Base-by-base conservation (phyloP, 768 basidiomycete species). In the Russula earlei region DNA sequence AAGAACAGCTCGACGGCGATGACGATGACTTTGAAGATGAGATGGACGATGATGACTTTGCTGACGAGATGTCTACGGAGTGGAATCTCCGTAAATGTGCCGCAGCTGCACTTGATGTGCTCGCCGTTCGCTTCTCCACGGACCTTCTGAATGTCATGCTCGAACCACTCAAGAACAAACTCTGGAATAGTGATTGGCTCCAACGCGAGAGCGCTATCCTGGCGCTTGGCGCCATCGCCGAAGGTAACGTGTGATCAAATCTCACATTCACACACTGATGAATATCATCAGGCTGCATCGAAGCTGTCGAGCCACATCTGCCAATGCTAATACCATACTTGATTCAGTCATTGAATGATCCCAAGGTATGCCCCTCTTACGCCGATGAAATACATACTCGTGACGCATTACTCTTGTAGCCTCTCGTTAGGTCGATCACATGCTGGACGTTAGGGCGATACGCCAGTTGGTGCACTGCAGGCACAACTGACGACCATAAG, bases 391-490 rank as follows among this genome's bases (percentile, higher is more conserved):
- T 24, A 31, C 15, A 54, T 37, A n/a, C 29, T 55, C 45, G 7
- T 44, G 51, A 55, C 42, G 38, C 42, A 34, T 49, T 27, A 47
- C 8, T 61, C 11, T 51, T 50, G 25, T 68, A 95, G 91, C 95
- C 96, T 19, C 85, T 98, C 38, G 91, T 99, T 9, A 85, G 96
- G 55, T 97, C 96, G 2, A 99, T 99, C 65, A 92, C 94, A 15
- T 99, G 96, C 69, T 99, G 96, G 96, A 97, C 95, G 0, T 77
- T 99, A n/a, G 95, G 96, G 15, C 85, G 96, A 49, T 99, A 99
- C 70, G 91, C 95, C 31, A 91, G 88, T 66, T 99, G 96, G 96
- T 91, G 88, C 63, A 91, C 89, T n/a, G 84, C 87, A 67, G 79
- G 82, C 25, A 75, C 79, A 57, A 85, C 86, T 3, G 86, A 90